A percentile compares a stretch with the other conserved stretches of the same genome.
Evolutionary conservation across 768 basidiomycete genomes (phyloP).

Genomic region (Lepiota venenata): DNA sequence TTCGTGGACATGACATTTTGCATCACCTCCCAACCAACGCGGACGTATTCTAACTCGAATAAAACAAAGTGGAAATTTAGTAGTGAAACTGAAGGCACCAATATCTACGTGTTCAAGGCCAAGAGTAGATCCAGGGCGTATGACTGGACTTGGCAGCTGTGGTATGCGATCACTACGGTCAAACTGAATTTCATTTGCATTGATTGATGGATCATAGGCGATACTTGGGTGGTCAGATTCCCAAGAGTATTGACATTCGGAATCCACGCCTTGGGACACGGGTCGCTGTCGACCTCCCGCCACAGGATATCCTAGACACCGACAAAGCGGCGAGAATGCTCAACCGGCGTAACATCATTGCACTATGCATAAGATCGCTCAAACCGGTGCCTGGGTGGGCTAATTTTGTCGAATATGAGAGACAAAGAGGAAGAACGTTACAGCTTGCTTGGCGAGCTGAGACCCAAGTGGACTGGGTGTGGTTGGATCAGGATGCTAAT

Average conservation of each 20-base stretch:
- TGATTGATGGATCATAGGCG: slow-evolving; percentile 41
- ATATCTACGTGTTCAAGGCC: slow-evolving; percentile 83
- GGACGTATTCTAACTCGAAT: slow-evolving; percentile 35
- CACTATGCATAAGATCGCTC: slow-evolving; percentile 57
- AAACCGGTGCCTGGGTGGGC: slow-evolving; percentile 58
- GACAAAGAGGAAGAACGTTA: slow-evolving; percentile 53
- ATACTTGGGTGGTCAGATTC: slow-evolving; percentile 69
- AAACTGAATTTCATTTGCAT: slow-evolving; percentile 4
- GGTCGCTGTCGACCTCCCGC: slow-evolving; percentile 69
- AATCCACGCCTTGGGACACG: slow-evolving; percentile 66
- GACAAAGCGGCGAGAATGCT: slow-evolving; percentile 48
- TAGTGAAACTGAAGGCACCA: slow-evolving; percentile 51
- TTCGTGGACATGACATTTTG: slow-evolving; percentile 84
- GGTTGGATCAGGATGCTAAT: slow-evolving; percentile 63
- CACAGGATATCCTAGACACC: slow-evolving; percentile 32
- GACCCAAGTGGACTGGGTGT: slow-evolving; percentile 84
- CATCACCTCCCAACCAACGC: slow-evolving; percentile 60
- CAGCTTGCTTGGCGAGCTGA: slow-evolving; percentile 78
- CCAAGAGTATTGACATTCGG: slow-evolving; percentile 63
- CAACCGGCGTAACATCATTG: slow-evolving; percentile 57
- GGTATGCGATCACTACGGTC: slow-evolving; percentile 37
- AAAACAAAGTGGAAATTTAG: slow-evolving; percentile 27
- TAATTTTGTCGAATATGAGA: slow-evolving; percentile 49
- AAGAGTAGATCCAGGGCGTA: slow-evolving; percentile 74
- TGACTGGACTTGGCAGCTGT: slow-evolving; percentile 91